Conservation (phyloP, 2,329 filamentous ascomycete genomes). For the Phaeophleospora eucalypticola region DNA sequence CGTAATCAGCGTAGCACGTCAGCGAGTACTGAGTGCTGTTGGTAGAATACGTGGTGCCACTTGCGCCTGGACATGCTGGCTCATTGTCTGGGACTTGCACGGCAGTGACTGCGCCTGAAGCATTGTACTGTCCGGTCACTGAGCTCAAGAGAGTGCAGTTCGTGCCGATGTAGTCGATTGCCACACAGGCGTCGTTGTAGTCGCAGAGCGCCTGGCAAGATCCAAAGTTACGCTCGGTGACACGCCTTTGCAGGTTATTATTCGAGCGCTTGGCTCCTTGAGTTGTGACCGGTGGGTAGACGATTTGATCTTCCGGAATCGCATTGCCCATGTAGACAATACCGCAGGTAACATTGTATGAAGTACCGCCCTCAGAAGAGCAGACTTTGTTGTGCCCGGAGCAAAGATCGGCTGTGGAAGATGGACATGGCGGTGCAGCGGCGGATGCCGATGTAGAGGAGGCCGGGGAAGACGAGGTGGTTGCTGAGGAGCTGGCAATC, state of each 20-base stretch:
- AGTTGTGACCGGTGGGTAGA: no score
- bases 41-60: slow-evolving; percentile 17
- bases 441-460: not conserved
- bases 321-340: not conserved
- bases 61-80: slow-evolving; percentile 19
- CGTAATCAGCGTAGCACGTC: slow-evolving; percentile 17
- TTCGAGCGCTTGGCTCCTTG: no score
- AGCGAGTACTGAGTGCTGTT: slow-evolving; percentile 16
- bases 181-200: slow-evolving; percentile 24
- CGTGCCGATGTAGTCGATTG: slow-evolving; percentile 27
- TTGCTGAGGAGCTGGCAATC: no score
- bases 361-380: not conserved
- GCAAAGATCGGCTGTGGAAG: not conserved
- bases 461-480: not conserved
- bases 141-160: slow-evolving; percentile 30
- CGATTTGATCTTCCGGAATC: no score
- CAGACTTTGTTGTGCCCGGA: not conserved
- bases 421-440: not conserved
- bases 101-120: slow-evolving; percentile 23
- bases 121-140: slow-evolving; percentile 22
- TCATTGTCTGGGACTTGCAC: slow-evolving; percentile 11
- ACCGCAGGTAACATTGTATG: not conserved
- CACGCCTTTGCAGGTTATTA: slow-evolving; percentile 4
- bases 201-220: slow-evolving; percentile 24
- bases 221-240: slow-evolving; percentile 12